These are phyloP conservation scores for Scheffersomyces ergatensis DNA, from an alignment of 805 yeast species.

Conservation along the genomic window DNA sequence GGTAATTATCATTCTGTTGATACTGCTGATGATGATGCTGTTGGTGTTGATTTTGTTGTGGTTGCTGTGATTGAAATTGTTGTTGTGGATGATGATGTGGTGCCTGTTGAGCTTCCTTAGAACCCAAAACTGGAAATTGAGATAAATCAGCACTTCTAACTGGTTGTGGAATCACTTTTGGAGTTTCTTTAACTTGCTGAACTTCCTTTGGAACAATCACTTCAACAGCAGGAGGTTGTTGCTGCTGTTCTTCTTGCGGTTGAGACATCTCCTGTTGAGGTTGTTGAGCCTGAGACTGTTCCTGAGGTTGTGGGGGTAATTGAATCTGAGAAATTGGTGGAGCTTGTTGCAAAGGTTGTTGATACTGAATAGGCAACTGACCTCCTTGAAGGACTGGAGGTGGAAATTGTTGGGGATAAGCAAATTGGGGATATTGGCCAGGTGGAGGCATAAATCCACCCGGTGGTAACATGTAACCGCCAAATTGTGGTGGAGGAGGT, in stretches of 20 bases:
- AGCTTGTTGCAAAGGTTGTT: conserved; percentile 11
- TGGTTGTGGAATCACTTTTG: not conserved
- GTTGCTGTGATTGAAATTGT: conserved; percentile 12
- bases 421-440: conserved; percentile 34
- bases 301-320: conserved; percentile 9
- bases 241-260: conserved; percentile 9
- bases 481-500: conserved; percentile 30
- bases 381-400: conserved; percentile 15
- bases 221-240: conserved; percentile 2
- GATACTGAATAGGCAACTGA: conserved; percentile 13
- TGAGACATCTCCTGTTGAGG: conserved; percentile 9
- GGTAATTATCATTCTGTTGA: conserved; percentile 9
- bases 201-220: conserved; percentile 1
- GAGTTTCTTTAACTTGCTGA: not conserved
- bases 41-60: conserved; percentile 14
- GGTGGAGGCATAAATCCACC: conserved; percentile 19
- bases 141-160: conserved; percentile 33
- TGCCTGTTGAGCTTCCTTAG: conserved; percentile 25
- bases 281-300: conserved; percentile 8
- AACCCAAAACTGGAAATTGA: conserved; percentile 56
- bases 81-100: conserved; percentile 15
- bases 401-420: conserved; percentile 36
- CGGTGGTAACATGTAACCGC: conserved; percentile 44
- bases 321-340: conserved; percentile 13
- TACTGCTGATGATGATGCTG: conserved; percentile 9